A percentile compares a stretch with the other conserved stretches of the same genome.
Evolutionary conservation across 2,329 filamentous ascomycete species (phyloP).

Genomic region (Calonectria crousiana): DNA sequence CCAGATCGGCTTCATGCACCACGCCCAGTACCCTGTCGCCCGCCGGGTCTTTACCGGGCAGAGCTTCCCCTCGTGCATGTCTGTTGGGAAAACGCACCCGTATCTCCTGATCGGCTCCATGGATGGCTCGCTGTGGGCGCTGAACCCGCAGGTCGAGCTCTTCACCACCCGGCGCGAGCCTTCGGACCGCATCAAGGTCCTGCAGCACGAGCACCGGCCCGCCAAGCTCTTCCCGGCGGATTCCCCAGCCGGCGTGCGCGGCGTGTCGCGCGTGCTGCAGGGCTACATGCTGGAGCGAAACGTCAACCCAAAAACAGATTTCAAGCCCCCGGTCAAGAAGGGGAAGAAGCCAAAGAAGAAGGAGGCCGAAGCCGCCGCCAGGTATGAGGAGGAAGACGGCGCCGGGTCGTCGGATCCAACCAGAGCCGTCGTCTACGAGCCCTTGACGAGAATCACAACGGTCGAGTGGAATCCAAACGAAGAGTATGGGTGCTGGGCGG

Average conservation of each 20-base stretch:
- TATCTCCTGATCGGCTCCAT: conserved; percentile 65
- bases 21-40: conserved; percentile 64
- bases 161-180: conserved; percentile 50
- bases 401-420: conserved; percentile 51
- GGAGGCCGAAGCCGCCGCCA: conserved; percentile 48
- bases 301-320: conserved; percentile 57
- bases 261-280: conserved; percentile 63
- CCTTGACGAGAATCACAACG: conserved; percentile 71
- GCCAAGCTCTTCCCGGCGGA: conserved; percentile 44
- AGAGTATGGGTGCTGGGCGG: conserved; percentile 75
- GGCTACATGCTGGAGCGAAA: conserved; percentile 66
- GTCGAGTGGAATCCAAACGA: conserved; percentile 78
- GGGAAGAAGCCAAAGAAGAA: conserved; percentile 52
- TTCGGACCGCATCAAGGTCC: conserved; percentile 54
- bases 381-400: conserved; percentile 50
- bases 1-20: conserved; percentile 65
- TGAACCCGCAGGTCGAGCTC: conserved; percentile 54
- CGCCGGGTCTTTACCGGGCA: conserved; percentile 65
- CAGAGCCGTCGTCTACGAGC: conserved; percentile 68
- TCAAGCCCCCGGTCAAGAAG: conserved; percentile 53
- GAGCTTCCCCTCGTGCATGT: conserved; percentile 63
- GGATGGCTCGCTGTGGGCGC: conserved; percentile 65
- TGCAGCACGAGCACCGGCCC: conserved; percentile 67
- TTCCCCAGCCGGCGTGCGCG: conserved; percentile 51
- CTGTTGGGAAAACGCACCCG: conserved; percentile 64